Evolutionary conservation across 2,329 filamentous ascomycete genomes (phyloP), one percentile per base, ranked within the genome.

Genomic region (Penicillium polonicum): DNA sequence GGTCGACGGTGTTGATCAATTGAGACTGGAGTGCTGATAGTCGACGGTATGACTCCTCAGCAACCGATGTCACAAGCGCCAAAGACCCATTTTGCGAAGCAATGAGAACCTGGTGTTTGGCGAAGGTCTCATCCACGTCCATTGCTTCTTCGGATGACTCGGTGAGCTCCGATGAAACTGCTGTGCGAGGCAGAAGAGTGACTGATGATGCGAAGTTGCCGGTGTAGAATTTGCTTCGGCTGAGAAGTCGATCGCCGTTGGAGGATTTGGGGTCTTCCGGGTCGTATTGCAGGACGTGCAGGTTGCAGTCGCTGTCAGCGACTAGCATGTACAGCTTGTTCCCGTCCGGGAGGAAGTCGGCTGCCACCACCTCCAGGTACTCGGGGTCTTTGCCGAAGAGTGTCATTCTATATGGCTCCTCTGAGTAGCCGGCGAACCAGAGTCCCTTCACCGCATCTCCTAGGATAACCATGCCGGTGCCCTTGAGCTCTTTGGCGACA

Each of bases 341-440:
- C 8, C 90, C 90, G 67, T 93, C 88, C 0, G 94, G 94, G 8
- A 99, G 78, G 68, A 99, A 93, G 58, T 97, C 93, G 2, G 90
- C 91, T 6, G 88, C 84, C 35, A 95, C 75, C 21, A 95, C 85
- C 68, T 94, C 90, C 66, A 97, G 80, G 43, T 85, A 85, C 21
- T 89, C 88, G 39, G 88, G 83, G 66, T 89, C 91, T 76, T 97
- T 97, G 42, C 92, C 92, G 64, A 97, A 92, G 4, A 97, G 83
- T 61, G 92, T 89, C 86, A 99, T 92, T 65, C 90, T 92, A 73
- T 97, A 99, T 0, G 94, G 94, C 70, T 97, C 94, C 76, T 99
- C 93, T 9, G 90, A 94, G 71, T 97, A 99, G 0, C 94, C 94
- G 0, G 91, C 90, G 65, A 99, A 95, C 92, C 94, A 97, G 2